phyloP scores from a whole-genome alignment of 73 alveolate genomes.

The Paramecium biaurelia region DNA sequence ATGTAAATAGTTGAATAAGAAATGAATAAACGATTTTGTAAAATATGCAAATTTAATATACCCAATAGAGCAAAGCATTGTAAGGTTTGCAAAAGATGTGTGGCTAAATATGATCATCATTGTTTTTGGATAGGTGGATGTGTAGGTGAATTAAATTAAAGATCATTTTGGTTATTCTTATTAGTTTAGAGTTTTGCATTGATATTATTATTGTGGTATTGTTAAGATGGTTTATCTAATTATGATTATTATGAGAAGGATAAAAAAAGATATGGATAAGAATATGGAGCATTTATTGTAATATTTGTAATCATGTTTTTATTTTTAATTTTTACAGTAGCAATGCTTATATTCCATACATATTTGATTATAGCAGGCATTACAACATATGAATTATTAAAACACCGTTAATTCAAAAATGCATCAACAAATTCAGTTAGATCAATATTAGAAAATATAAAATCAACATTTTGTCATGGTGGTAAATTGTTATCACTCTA shows the following conservation, averaged over 20 bases:
- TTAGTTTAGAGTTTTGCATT: slow-evolving; percentile 65
- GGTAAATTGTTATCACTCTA: not conserved
- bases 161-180: slow-evolving; percentile 69
- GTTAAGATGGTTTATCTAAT: not conserved
- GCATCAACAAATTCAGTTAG: not conserved
- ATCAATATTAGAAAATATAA: not conserved
- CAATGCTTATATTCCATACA: slow-evolving; percentile 66
- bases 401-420: slow-evolving; percentile 52
- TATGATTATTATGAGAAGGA: slow-evolving; percentile 1
- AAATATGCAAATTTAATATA: slow-evolving; percentile 47
- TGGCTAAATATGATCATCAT: slow-evolving; percentile 82
- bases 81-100: slow-evolving; percentile 73
- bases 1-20: not conserved
- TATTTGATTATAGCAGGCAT: slow-evolving; percentile 73
- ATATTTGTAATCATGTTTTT: slow-evolving; percentile 58
- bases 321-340: slow-evolving; percentile 59
- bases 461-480: not conserved
- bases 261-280: not conserved
- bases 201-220: not conserved
- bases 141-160: slow-evolving; percentile 86
- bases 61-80: slow-evolving; percentile 84
- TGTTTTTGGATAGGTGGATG: slow-evolving; percentile 80
- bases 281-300: slow-evolving; percentile 62
- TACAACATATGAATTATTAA: slow-evolving; percentile 75
- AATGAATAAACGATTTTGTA: not conserved